A percentile compares a stretch with the other conserved stretches of the same genome.
phyloP scores from a whole-genome alignment of 306 rosid species.

The Cyclanthera cordifolia region DNA sequence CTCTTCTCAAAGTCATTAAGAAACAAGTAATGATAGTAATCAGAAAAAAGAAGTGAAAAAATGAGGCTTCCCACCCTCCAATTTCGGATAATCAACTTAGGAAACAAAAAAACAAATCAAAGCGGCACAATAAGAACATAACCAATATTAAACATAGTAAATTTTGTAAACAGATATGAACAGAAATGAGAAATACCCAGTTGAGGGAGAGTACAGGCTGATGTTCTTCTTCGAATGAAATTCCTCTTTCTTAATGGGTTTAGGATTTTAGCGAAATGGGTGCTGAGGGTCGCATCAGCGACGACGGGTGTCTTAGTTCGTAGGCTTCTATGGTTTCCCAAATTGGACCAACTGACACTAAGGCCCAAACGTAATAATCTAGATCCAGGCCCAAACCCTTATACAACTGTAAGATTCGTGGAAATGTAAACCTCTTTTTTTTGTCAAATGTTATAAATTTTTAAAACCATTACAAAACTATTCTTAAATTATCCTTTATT shows the following conservation, averaged over 20 bases:
- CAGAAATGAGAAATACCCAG: not conserved
- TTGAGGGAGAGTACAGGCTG: not conserved
- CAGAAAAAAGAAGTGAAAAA: not conserved
- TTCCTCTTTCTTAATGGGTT: not conserved
- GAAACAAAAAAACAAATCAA: not conserved
- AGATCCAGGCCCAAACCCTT: too few species aligned
- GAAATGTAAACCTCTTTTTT: too few species aligned
- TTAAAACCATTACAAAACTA: too few species aligned
- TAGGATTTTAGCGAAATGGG: not conserved
- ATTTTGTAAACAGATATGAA: not conserved
- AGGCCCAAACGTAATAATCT: too few species aligned
- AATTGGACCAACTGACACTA: too few species aligned
- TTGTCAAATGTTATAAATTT: too few species aligned
- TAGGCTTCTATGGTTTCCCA: too few species aligned
- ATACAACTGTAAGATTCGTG: too few species aligned
- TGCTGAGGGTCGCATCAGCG: not conserved
- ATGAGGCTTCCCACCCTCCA: not conserved
- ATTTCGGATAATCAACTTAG: not conserved
- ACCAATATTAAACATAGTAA: not conserved
- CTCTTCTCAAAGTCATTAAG: not conserved
- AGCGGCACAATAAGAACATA: not conserved
- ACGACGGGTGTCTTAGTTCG: too few species aligned
- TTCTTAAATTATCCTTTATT: too few species aligned
- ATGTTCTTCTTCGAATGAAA: not conserved
- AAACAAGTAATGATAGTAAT: not conserved